Percentiles rank a stretch among this genome's conserved stretches.
phyloP scores from a whole-genome alignment of 768 basidiomycete genomes.

The Boletus coccyginus region DNA sequence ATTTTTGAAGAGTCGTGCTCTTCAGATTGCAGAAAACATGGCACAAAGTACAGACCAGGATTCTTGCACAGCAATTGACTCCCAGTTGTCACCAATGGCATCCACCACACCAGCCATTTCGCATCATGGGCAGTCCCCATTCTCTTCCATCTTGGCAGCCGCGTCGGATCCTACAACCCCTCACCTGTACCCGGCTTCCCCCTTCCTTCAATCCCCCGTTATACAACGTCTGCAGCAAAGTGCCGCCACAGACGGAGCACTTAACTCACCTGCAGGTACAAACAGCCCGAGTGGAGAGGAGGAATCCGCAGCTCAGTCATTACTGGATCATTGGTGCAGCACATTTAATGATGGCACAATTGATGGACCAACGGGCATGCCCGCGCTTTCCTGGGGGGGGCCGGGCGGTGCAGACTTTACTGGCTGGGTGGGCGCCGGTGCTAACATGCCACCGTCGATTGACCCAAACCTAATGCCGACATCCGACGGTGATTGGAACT shows the following conservation, averaged over 20 bases:
- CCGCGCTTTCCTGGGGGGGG: constrained; percentile 58
- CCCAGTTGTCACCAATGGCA: constrained; percentile 34
- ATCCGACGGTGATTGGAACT: constrained; percentile 70
- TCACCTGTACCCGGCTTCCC: constrained; percentile 26
- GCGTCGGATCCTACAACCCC: constrained; percentile 20
- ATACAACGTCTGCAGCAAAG: constrained; percentile 62
- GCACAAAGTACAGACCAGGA: constrained; percentile 18
- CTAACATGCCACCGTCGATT: constrained; percentile 37
- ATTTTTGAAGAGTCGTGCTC: constrained; percentile 69
- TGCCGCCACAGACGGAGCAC: constrained; percentile 40
- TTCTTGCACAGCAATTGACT: constrained; percentile 19
- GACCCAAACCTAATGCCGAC: constrained; percentile 48
- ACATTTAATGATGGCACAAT: constrained; percentile 67
- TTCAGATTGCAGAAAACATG: constrained; percentile 43
- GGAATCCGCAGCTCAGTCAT: constrained; percentile 69
- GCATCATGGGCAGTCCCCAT: constrained; percentile 15
- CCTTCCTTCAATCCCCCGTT: constrained; percentile 42
- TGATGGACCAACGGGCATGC: constrained; percentile 47
- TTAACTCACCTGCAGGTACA: constrained; percentile 58
- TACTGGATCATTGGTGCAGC: constrained; percentile 84
- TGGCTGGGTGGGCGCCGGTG: constrained; percentile 50
- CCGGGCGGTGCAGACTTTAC: constrained; percentile 54
- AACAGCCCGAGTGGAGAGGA: constrained; percentile 74
- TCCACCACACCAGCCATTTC: constrained; percentile 11
- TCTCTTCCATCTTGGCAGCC: constrained; percentile 25